Conservation (phyloP, 352 stramenopile genomes). For the Paralagenidium karlingii region DNA sequence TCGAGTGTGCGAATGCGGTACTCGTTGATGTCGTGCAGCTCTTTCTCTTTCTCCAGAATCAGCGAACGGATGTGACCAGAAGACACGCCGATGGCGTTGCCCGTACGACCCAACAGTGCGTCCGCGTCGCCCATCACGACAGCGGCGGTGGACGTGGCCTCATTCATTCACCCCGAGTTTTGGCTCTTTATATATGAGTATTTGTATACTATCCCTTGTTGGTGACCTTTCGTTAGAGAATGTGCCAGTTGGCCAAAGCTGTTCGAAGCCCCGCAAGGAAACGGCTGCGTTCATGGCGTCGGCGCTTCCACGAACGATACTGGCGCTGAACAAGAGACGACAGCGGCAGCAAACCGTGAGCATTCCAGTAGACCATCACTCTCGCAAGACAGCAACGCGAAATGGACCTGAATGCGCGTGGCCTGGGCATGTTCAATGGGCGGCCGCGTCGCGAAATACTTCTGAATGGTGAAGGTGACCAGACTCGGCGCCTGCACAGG, state of each 20-base stretch:
- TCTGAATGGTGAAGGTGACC: slow-evolving; percentile 45
- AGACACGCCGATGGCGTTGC: too few species aligned
- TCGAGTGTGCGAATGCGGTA: slow-evolving; percentile 79
- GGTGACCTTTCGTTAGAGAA: slow-evolving; percentile 8
- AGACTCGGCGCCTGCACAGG: slow-evolving; percentile 41
- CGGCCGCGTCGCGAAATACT: slow-evolving; percentile 36
- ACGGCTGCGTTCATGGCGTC: not conserved
- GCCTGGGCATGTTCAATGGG: slow-evolving; percentile 37
- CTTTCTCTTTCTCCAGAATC: slow-evolving; percentile 84
- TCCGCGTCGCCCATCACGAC: too few species aligned
- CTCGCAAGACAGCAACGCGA: not conserved
- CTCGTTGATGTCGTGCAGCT: slow-evolving; percentile 89
- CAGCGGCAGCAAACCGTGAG: not conserved
- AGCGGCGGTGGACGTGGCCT: too few species aligned
- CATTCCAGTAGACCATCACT: not conserved
- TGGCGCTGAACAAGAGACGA: slow-evolving; percentile 4
- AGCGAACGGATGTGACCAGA: slow-evolving; percentile 60
- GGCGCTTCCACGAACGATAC: slow-evolving; percentile 21
- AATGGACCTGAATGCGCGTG: slow-evolving; percentile 13
- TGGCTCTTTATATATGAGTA: too few species aligned
- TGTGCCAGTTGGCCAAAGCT: slow-evolving; percentile 14
- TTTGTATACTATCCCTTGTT: too few species aligned
- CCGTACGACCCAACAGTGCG: too few species aligned
- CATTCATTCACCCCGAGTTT: too few species aligned
- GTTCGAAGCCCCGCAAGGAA: slow-evolving; percentile 8